Evolutionary conservation across 805 yeast species (phyloP), one percentile per base, ranked within the genome.

Genomic region (Saitoella complicata): DNA sequence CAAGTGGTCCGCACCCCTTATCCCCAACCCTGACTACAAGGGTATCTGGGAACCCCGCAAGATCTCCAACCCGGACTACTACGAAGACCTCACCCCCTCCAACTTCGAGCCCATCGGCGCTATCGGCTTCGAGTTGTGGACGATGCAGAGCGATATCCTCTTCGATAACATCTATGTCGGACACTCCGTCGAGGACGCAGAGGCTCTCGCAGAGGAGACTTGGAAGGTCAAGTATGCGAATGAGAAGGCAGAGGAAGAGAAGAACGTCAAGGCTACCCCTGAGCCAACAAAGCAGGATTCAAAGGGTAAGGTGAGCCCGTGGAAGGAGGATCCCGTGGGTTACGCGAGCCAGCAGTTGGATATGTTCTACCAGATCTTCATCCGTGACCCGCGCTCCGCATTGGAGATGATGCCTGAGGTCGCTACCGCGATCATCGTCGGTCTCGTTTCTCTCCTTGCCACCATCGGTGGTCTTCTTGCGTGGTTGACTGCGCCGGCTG

Each of bases 111-210:
- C 77, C 33, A 73, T 84, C 50, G 87, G 86, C 29, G 94, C 81
- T 7, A 54, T 85, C 39, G 95, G 94, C 6, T 82, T 87, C 56
- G 96, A 86, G 61, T 66, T 86, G 50, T 86, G 95, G 94, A 73
- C 88, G 40, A 80, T 86, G 78, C 78, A 82, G 51, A 68, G 69
- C 38, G 73, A 81, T 42, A 73, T 85, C 42, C 53, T 82, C 58
- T 83, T 86, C 58, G 84, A 84, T 59, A 83, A 86, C 63, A 74
- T 86, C 49, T 87, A 86, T 59, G 60, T 86, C 49, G 95, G 95
- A 32, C 87, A 83, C 57, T 75, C 82, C 1, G 65, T 86, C n/a
- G 67, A 64, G 36, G 95, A 86, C 56, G 95, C 95, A 8, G 95
- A 87, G 65, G 46, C 57, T 7, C 67, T 86, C 51, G 96, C 95